These are phyloP conservation scores for Leucosporidium creatinivorum DNA, from an alignment of 768 basidiomycete species.

Conservation along the genomic window DNA sequence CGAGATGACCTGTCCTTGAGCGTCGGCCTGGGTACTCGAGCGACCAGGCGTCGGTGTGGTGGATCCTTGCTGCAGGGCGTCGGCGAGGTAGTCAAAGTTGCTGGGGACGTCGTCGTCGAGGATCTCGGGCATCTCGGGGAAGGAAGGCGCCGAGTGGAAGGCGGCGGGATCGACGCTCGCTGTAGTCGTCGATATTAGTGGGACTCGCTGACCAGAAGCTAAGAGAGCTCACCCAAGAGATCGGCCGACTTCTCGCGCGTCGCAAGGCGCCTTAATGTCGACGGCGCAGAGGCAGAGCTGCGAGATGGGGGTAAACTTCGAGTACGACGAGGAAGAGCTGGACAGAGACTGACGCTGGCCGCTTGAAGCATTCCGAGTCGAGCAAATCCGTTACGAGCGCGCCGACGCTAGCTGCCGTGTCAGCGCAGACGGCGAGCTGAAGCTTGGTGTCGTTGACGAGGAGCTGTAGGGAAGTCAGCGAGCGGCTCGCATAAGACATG, in stretches of 20 bases:
- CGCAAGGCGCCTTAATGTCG: neutral
- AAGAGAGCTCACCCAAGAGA: constrained; percentile 24
- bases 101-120: constrained; percentile 83
- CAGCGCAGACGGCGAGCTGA: constrained; percentile 40
- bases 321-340: no score
- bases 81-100: constrained; percentile 79
- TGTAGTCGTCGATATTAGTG: neutral
- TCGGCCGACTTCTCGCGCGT: constrained; percentile 14
- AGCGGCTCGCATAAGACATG: no score
- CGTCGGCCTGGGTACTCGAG: constrained; percentile 20
- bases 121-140: constrained; percentile 77
- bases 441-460: constrained; percentile 10
- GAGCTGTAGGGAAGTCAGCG: constrained; percentile 4
- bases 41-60: constrained; percentile 6
- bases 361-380: neutral
- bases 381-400: constrained; percentile 36
- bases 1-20: constrained; percentile 20
- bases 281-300: neutral
- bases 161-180: constrained; percentile 66
- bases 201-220: neutral
- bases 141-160: constrained; percentile 64
- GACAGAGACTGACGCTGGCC: neutral
- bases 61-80: constrained; percentile 50
- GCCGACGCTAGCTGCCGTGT: constrained; percentile 39
- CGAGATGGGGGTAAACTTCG: no score